Evolutionary conservation across 1,284 basidiomycete genomes (phyloP).

Genomic region (Leccinum solheimii): DNA sequence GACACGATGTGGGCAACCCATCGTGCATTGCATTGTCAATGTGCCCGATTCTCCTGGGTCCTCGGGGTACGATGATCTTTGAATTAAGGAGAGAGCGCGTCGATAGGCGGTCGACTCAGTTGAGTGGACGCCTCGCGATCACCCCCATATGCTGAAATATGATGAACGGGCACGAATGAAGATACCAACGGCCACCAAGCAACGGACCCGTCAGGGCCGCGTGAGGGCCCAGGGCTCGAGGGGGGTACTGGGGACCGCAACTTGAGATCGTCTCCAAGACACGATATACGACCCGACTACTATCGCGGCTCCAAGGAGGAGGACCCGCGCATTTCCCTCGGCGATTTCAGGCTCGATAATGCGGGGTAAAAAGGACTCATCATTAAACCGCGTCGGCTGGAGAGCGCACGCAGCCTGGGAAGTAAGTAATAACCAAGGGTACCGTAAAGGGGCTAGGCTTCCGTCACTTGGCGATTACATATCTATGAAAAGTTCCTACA

Average conservation of each 20-base stretch:
- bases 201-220: not conserved
- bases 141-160: not conserved
- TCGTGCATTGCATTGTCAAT: not conserved
- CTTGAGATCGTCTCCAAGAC: not conserved
- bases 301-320: not conserved
- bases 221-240: not conserved
- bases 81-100: not conserved
- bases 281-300: not conserved
- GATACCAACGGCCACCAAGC: not conserved
- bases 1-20: not conserved
- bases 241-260: not conserved
- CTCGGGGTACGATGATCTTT: not conserved
- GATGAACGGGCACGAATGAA: not conserved
- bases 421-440: not conserved
- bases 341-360: not conserved
- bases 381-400: not conserved
- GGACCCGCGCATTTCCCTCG: not conserved
- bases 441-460: not conserved
- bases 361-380: not conserved
- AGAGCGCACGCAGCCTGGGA: not conserved
- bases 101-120: slow-evolving; percentile 9
- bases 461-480: not conserved
- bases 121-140: slow-evolving; percentile 3
- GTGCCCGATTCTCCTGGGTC: not conserved
- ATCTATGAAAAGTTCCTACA: not conserved